These are phyloP conservation scores for Periglandula ipomoeae DNA, from an alignment of 2,329 filamentous ascomycete genomes.

Conservation along the genomic window DNA sequence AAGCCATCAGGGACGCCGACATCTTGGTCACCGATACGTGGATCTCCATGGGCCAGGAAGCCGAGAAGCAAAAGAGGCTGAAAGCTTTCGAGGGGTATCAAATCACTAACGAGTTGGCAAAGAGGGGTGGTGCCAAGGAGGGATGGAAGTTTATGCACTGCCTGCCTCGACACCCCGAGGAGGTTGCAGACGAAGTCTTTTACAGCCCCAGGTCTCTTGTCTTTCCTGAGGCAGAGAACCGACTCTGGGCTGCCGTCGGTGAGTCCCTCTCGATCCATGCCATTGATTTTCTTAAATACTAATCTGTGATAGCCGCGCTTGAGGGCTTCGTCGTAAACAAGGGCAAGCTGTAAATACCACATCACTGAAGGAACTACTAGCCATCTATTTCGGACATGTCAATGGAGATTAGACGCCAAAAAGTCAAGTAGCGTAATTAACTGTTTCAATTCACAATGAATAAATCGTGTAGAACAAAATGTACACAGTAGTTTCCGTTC, in stretches of 20 bases:
- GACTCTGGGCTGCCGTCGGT: constrained; percentile 81
- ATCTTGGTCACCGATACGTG: constrained; percentile 94
- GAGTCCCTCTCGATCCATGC: constrained; percentile 23
- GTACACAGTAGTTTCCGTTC: constrained; percentile 7
- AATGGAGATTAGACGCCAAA: constrained; percentile 2
- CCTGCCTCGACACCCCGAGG: constrained; percentile 81
- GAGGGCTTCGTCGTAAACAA: constrained; percentile 94
- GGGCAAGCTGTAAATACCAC: constrained; percentile 51
- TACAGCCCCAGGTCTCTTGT: constrained; percentile 79
- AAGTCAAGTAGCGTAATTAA: constrained; percentile 6
- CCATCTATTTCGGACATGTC: neutral
- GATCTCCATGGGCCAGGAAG: constrained; percentile 97
- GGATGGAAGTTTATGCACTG: constrained; percentile 99
- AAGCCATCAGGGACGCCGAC: constrained; percentile 77
- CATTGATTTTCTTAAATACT: neutral
- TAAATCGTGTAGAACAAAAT: constrained; percentile 10
- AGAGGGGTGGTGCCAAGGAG: constrained; percentile 74
- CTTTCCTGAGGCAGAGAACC: constrained; percentile 90
- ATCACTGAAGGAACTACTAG: neutral
- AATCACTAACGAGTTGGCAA: constrained; percentile 77
- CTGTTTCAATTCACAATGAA: constrained; percentile 8
- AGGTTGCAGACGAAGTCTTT: constrained; percentile 92
- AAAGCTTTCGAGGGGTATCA: constrained; percentile 83
- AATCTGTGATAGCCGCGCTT: constrained; percentile 48
- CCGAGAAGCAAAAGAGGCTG: constrained; percentile 66